Evolutionary conservation across 1,139 yeast genomes (phyloP).

Genomic region (Saccharomyces hybrid): DNA sequence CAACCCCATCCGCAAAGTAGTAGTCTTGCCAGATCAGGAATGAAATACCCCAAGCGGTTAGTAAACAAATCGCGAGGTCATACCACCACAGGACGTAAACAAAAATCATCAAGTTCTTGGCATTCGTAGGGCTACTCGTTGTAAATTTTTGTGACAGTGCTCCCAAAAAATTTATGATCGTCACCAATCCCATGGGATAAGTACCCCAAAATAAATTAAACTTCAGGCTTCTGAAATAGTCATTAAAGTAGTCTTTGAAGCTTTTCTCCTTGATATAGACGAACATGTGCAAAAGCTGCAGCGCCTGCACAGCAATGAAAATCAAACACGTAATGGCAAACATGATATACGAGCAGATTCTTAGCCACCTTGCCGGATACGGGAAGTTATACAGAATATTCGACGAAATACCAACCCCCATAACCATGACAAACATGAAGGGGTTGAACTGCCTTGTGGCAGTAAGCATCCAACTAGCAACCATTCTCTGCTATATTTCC

Average conservation of each 20-base stretch:
- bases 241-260: constrained; percentile 12
- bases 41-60: constrained; percentile 51
- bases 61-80: constrained; percentile 44
- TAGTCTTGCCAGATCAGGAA: constrained; percentile 38
- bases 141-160: constrained; percentile 32
- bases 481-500: neutral
- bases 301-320: constrained; percentile 37
- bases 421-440: constrained; percentile 59
- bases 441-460: constrained; percentile 37
- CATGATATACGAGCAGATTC: constrained; percentile 49
- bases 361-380: constrained; percentile 54
- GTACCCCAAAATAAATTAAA: constrained; percentile 66
- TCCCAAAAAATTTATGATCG: constrained; percentile 50
- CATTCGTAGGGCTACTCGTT: constrained; percentile 10
- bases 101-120: constrained; percentile 35
- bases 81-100: constrained; percentile 66
- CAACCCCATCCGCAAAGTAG: constrained; percentile 28
- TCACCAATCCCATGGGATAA: constrained; percentile 67
- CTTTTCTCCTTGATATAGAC: constrained; percentile 10
- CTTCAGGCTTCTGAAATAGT: constrained; percentile 33
- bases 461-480: neutral
- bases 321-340: constrained; percentile 47
- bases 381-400: constrained; percentile 58
- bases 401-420: constrained; percentile 78
- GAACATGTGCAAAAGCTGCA: constrained; percentile 19